A percentile compares a stretch with the other conserved stretches of the same genome.
phyloP scores from a whole-genome alignment of 345 rosid species.

The Aegle marmelos region DNA sequence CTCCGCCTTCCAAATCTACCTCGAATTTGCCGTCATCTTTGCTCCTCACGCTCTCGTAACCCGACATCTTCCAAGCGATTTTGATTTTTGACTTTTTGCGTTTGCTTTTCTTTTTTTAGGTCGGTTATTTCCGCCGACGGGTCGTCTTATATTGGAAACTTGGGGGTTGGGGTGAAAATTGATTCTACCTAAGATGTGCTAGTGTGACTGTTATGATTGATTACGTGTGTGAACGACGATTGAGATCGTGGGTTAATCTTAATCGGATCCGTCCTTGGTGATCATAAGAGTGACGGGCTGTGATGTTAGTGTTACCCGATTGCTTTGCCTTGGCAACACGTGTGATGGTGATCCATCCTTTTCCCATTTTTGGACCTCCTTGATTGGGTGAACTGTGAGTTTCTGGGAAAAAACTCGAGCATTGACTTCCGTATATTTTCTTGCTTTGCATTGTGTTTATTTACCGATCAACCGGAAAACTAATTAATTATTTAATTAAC shows the following conservation, averaged over 20 bases:
- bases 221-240: not conserved
- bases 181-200: not conserved
- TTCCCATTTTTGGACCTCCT: not conserved
- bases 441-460: not conserved
- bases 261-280: not conserved
- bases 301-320: not conserved
- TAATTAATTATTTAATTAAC: not conserved
- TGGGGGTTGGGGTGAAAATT: too few relatives aligned
- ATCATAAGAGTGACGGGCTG: not conserved
- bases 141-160: not conserved
- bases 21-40: constrained; percentile 28
- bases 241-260: not conserved
- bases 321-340: not conserved
- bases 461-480: not conserved
- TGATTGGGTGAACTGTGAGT: not conserved
- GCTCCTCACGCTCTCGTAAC: constrained; percentile 49
- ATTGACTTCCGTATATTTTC: not conserved
- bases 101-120: too few relatives aligned
- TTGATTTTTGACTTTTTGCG: not conserved
- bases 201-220: not conserved
- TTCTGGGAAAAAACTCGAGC: not conserved
- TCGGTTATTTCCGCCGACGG: not conserved
- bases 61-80: constrained; percentile 22
- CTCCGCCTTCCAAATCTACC: constrained; percentile 58
- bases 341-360: not conserved